Evolutionary conservation across 2,329 filamentous ascomycete species (phyloP).

Genomic region (Alternaria ventricosa): DNA sequence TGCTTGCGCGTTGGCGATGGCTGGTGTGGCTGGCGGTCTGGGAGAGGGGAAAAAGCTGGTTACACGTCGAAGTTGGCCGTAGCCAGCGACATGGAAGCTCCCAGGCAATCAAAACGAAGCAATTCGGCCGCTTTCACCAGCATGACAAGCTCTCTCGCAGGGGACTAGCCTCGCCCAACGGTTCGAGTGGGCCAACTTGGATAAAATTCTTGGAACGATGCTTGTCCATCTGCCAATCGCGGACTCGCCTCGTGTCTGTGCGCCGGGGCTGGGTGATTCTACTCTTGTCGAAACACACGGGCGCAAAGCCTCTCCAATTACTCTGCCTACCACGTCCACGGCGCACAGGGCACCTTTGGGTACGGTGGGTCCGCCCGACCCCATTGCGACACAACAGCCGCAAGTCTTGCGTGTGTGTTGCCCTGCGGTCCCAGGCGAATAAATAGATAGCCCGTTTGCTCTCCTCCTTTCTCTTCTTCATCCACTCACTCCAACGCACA

Average conservation of each 20-base stretch:
- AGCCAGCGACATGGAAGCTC: neutral
- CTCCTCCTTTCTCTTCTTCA: slow-evolving; percentile 10
- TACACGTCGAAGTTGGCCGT: neutral
- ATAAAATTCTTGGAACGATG: slow-evolving; percentile 25
- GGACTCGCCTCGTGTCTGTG: slow-evolving; percentile 10
- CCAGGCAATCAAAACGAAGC: slow-evolving; percentile 3
- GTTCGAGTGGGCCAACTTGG: slow-evolving; percentile 9
- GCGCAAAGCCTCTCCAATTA: slow-evolving; percentile 10
- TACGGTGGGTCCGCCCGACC: neutral
- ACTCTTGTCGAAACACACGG: slow-evolving; percentile 16
- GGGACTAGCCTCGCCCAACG: slow-evolving; percentile 11
- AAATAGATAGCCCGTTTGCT: slow-evolving; percentile 16
- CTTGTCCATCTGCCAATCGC: slow-evolving; percentile 20
- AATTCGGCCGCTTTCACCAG: slow-evolving; percentile 8
- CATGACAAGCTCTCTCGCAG: neutral
- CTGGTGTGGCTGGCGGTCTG: neutral
- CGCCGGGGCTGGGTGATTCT: slow-evolving; percentile 7
- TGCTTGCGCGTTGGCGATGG: neutral
- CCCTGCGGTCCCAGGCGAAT: slow-evolving; percentile 10
- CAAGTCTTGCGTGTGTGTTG: slow-evolving; percentile 4
- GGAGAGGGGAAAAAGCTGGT: neutral
- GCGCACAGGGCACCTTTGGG: slow-evolving; percentile 2
- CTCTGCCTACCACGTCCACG: neutral
- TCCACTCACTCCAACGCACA: slow-evolving; percentile 7
- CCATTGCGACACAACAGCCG: slow-evolving; percentile 14